These are phyloP conservation scores for Neurospora terricola DNA, from an alignment of 495 filamentous ascomycete genomes.

Conservation along the genomic window DNA sequence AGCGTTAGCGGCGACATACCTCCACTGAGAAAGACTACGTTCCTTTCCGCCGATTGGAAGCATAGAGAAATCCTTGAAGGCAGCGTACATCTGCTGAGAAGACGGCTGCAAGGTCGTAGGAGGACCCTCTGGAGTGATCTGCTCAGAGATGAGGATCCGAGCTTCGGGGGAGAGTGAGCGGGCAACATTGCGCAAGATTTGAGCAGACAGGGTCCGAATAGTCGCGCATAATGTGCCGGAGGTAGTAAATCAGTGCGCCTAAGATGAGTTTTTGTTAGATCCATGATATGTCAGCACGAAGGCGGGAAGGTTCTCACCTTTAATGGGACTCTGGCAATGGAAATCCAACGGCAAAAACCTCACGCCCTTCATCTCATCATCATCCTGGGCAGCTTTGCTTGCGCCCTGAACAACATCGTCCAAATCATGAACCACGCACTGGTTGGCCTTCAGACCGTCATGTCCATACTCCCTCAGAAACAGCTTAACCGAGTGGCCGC, in stretches of 20 bases:
- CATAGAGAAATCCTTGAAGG: constrained; percentile 29
- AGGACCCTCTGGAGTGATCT: constrained; percentile 17
- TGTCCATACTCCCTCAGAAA: constrained; percentile 13
- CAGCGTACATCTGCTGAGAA: constrained; percentile 10
- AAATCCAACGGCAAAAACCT: constrained; percentile 20
- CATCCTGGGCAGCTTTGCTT: not conserved
- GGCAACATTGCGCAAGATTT: constrained; percentile 19
- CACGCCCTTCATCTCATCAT: constrained; percentile 14
- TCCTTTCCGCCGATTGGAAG: constrained; percentile 31
- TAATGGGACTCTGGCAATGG: constrained; percentile 18
- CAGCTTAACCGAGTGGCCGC: constrained; percentile 23
- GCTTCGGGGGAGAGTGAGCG: constrained; percentile 15
- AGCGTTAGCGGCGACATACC: constrained; percentile 14
- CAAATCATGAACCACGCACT: constrained; percentile 28
- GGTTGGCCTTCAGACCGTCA: constrained; percentile 9
- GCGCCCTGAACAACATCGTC: constrained; percentile 16
- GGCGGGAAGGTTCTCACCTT: constrained; percentile 7
- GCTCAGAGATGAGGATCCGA: constrained; percentile 26
- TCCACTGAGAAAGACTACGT: constrained; percentile 22
- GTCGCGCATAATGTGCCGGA: constrained; percentile 27
- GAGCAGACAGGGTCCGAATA: constrained; percentile 24
- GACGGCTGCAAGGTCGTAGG: not conserved
- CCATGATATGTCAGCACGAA: not conserved
- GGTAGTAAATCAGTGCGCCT: constrained; percentile 26
- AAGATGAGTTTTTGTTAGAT: not conserved